phyloP scores from a whole-genome alignment of 2,329 filamentous ascomycete genomes.

The Ophiocordyceps sinensis region DNA sequence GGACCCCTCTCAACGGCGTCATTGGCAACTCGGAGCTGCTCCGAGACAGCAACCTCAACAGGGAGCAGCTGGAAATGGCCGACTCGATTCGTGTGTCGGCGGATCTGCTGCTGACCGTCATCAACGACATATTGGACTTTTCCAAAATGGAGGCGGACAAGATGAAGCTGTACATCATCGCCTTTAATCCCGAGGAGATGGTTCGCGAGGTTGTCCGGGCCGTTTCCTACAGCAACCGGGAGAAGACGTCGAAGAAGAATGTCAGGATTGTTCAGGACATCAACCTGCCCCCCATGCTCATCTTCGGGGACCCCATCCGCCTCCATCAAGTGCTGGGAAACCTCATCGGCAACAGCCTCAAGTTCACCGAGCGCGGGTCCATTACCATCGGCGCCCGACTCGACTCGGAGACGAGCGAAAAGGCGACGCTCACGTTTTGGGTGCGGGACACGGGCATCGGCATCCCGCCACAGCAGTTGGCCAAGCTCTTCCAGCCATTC shows the following conservation, averaged over 20 bases:
- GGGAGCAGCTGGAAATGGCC: conserved; percentile 71
- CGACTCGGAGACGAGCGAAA: conserved; percentile 54
- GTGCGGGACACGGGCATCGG: conserved; percentile 86
- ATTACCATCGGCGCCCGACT: conserved; percentile 71
- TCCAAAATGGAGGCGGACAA: conserved; percentile 86
- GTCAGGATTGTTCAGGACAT: conserved; percentile 57
- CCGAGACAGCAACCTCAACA: conserved; percentile 58
- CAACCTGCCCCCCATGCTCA: conserved; percentile 58
- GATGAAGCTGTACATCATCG: conserved; percentile 64
- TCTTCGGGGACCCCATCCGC: conserved; percentile 51
- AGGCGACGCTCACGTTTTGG: conserved; percentile 66
- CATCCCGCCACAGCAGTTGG: conserved; percentile 67
- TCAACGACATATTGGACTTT: conserved; percentile 93
- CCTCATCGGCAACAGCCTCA: conserved; percentile 82
- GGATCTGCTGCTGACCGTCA: conserved; percentile 77
- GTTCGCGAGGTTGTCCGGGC: conserved; percentile 52
- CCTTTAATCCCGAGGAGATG: conserved; percentile 54
- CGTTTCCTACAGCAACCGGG: conserved; percentile 49
- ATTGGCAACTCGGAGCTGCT: conserved; percentile 80
- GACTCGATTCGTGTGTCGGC: conserved; percentile 79
- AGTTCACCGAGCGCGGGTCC: conserved; percentile 78
- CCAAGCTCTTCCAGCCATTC: conserved; percentile 83
- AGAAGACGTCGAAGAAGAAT: conserved; percentile 46
- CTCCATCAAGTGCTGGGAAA: conserved; percentile 63
- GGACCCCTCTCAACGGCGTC: conserved; percentile 74